phyloP scores from a whole-genome alignment of 352 stramenopile genomes.

The Globisporangium takayamanum region DNA sequence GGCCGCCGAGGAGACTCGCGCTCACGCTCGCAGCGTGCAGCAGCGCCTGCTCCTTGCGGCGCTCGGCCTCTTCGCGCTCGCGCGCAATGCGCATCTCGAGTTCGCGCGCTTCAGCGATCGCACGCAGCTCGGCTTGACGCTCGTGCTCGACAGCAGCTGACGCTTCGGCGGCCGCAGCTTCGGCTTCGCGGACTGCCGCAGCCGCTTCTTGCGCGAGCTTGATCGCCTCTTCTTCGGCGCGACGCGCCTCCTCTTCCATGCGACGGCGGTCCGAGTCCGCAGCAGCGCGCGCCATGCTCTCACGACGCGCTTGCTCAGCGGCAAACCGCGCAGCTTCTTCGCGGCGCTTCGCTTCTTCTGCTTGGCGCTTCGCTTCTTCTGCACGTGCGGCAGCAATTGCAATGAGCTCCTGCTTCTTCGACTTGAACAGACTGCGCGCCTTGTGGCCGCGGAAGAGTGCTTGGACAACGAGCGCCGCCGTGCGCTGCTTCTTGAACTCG shows the following conservation, averaged over 20 bases:
- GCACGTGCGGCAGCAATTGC: slow-evolving; percentile 66
- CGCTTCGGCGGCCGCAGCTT: slow-evolving; percentile 65
- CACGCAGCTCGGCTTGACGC: slow-evolving; percentile 71
- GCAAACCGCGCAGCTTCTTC: slow-evolving; percentile 65
- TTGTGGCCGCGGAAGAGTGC: slow-evolving; percentile 75
- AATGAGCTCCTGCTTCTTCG: slow-evolving; percentile 84
- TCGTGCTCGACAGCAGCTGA: slow-evolving; percentile 73
- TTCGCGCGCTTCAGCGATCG: slow-evolving; percentile 67
- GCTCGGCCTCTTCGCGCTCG: slow-evolving; percentile 50
- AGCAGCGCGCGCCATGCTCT: slow-evolving; percentile 45
- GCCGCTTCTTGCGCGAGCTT: slow-evolving; percentile 49
- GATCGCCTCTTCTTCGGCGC: slow-evolving; percentile 58
- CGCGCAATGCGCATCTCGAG: slow-evolving; percentile 49
- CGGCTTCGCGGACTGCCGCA: slow-evolving; percentile 47
- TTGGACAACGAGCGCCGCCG: slow-evolving; percentile 63
- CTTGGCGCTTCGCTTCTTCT: slow-evolving; percentile 62
- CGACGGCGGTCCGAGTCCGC: slow-evolving; percentile 52
- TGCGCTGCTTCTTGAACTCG: slow-evolving; percentile 79
- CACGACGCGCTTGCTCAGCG: slow-evolving; percentile 46
- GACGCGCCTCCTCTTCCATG: slow-evolving; percentile 67
- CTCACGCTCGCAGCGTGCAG: slow-evolving; percentile 72
- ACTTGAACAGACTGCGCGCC: slow-evolving; percentile 69
- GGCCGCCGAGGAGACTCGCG: slow-evolving; percentile 60
- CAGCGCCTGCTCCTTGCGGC: slow-evolving; percentile 52
- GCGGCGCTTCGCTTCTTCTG: slow-evolving; percentile 74